A percentile compares a stretch with the other conserved stretches of the same genome.
Conservation (phyloP, 257 asterid species). For the Salvia rosmarinus region DNA sequence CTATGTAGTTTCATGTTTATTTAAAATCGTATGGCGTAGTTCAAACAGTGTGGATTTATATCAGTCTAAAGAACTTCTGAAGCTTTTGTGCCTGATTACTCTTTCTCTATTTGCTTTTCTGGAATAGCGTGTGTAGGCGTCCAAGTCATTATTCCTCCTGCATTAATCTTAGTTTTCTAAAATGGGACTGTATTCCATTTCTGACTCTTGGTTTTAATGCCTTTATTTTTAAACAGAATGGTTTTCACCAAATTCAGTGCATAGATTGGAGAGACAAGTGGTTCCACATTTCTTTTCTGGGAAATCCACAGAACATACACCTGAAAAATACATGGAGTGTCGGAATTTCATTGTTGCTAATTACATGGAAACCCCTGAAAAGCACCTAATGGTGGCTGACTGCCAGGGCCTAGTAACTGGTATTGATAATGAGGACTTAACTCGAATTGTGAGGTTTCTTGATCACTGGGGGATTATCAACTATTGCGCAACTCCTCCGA, state of each 20-base stretch:
- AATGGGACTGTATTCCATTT: conserved; percentile 17
- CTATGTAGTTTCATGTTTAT: background rate
- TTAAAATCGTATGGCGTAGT: conserved; percentile 13
- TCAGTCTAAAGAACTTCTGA: conserved; percentile 3
- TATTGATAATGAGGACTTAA: conserved; percentile 67
- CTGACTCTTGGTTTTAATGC: conserved; percentile 22
- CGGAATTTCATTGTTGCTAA: conserved; percentile 86
- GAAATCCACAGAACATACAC: conserved; percentile 79
- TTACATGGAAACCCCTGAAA: conserved; percentile 89
- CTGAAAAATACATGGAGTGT: conserved; percentile 92
- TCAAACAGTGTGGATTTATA: conserved; percentile 6
- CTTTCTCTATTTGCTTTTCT: conserved; percentile 5
- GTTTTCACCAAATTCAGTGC: conserved; percentile 94
- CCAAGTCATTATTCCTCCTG: conserved; percentile 5
- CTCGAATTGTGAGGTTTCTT: conserved; percentile 84
- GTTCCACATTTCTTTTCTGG: conserved; percentile 99
- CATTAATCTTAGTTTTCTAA: background rate
- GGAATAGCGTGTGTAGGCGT: background rate
- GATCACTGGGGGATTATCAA: conserved; percentile 98
- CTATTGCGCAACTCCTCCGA: conserved; percentile 73
- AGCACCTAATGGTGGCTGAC: conserved; percentile 65
- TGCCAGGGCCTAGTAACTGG: conserved; percentile 72
- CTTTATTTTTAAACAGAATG: conserved; percentile 64
- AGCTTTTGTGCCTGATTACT: conserved; percentile 12
- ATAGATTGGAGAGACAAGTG: conserved; percentile 99